These are phyloP conservation scores for Gastrolobium bilobum DNA, from an alignment of 306 rosid species.

Conservation along the genomic window DNA sequence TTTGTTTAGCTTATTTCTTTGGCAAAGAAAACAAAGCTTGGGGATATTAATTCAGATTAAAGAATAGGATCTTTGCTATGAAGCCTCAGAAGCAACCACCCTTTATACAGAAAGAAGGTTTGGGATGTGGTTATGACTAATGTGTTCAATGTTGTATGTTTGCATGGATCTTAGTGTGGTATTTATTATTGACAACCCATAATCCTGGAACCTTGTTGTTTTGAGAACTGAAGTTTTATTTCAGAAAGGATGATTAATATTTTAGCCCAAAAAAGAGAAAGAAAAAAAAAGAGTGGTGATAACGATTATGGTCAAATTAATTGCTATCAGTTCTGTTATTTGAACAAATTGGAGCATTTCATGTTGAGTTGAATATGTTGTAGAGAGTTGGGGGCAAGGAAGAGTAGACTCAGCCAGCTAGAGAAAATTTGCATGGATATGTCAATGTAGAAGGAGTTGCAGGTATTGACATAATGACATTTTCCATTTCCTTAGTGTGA, in stretches of 20 bases:
- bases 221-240: neutral
- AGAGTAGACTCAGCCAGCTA: too few relatives aligned
- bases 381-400: too few relatives aligned
- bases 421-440: too few relatives aligned
- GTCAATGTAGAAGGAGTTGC: too few relatives aligned
- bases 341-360: constrained; percentile 56
- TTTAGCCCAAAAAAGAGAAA: neutral
- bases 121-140: constrained; percentile 4
- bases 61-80: too few relatives aligned
- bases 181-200: constrained; percentile 3
- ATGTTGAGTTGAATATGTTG: too few relatives aligned
- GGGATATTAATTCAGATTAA: too few relatives aligned
- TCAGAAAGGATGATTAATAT: neutral
- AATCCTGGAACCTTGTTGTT: neutral
- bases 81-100: neutral
- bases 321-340: constrained; percentile 5
- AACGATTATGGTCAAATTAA: constrained; percentile 4
- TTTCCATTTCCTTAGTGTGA: too few relatives aligned
- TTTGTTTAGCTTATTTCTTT: too few relatives aligned
- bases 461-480: too few relatives aligned
- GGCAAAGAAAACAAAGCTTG: too few relatives aligned
- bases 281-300: neutral
- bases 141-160: neutral
- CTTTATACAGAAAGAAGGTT: constrained; percentile 1
- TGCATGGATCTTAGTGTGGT: constrained; percentile 9